Evolutionary conservation across 2,329 filamentous ascomycete genomes (phyloP), one percentile per base, ranked within the genome.

Genomic region (Diaporthe helianthi): DNA sequence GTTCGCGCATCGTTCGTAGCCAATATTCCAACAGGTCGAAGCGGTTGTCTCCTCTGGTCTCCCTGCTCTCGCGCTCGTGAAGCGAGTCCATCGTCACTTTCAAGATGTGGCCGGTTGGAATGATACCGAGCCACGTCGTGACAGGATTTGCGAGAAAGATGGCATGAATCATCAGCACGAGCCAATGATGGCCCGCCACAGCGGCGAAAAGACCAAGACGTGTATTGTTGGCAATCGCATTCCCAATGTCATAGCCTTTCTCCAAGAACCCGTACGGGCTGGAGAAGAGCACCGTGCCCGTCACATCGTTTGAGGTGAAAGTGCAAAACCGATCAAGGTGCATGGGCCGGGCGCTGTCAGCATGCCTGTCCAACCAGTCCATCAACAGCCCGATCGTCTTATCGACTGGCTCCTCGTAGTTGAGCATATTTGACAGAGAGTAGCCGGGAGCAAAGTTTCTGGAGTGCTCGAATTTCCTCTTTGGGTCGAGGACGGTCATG

Each of bases 401-500:
- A 13, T 65, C 68, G 44, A 75, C 69, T 33, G 36, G 65, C 4
- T 58, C 33, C 52, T 74, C 73, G n/a, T 65, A 69, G 26, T 71
- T 65, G 12, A 74, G 44, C 9, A 74, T 53, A 46, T 73, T 81
- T 80, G 72, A 81, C 15, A 78, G 67, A 0, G 75, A 73, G 49
- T 77, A 78, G n/a, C 73, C 75, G 17, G 74, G 61, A 54, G 78
- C 75, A 19, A 81, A 61, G 65, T 80, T 79, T 22, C 75, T 76
- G 5, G 76, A 72, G 54, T 76, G 76, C 41, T 74, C 72, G 31
- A 77, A 76, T 33, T 82, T 78, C 6, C 74, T 72, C 36, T 76
- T 77, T 9, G 77, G 77, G 67, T 80, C 76, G n/a, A 78, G 69
- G 63, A 78, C 78, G 2, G 79, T 78, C 82, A 83, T 83, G 54